Conservation (phyloP, 192 early-diverging fungal genomes). For the Paraglomus occultum region DNA sequence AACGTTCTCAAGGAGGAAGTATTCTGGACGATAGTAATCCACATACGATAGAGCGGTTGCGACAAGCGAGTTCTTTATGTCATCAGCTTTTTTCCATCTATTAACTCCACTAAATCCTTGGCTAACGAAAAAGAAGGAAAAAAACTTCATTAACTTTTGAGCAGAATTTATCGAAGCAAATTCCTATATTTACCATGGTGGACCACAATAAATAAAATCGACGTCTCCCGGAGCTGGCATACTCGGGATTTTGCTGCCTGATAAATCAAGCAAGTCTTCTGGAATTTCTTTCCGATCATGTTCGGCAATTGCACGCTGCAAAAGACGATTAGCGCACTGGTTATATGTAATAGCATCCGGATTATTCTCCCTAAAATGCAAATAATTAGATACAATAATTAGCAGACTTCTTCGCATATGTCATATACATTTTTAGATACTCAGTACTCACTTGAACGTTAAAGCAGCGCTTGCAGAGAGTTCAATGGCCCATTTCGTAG, state of each 20-base stretch:
- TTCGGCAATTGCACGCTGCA: slow-evolving; percentile 59
- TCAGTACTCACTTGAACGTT: slow-evolving; percentile 49
- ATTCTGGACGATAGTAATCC: slow-evolving; percentile 65
- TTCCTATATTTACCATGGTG: slow-evolving; percentile 48
- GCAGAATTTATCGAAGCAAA: slow-evolving; percentile 11
- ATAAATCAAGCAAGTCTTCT: slow-evolving; percentile 37
- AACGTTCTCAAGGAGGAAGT: slow-evolving; percentile 73
- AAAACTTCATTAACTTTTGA: not conserved
- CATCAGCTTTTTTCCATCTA: slow-evolving; percentile 57
- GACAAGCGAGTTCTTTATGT: slow-evolving; percentile 65
- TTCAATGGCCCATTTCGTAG: slow-evolving; percentile 65
- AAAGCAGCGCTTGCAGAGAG: slow-evolving; percentile 55
- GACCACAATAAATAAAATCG: slow-evolving; percentile 73
- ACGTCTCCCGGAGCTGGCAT: slow-evolving; percentile 64
- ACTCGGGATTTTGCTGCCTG: slow-evolving; percentile 38
- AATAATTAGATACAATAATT: not conserved
- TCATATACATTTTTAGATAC: too few relatives aligned
- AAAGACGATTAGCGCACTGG: slow-evolving; percentile 59
- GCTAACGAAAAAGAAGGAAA: slow-evolving; percentile 18
- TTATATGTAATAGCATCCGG: slow-evolving; percentile 58
- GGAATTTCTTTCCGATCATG: slow-evolving; percentile 38
- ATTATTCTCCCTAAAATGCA: slow-evolving; percentile 52
- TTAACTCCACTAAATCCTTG: slow-evolving; percentile 68
- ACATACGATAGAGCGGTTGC: slow-evolving; percentile 65
- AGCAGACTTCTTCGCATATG: not conserved